phyloP scores from a whole-genome alignment of 305 asterid species.

The Rubia balearica region DNA sequence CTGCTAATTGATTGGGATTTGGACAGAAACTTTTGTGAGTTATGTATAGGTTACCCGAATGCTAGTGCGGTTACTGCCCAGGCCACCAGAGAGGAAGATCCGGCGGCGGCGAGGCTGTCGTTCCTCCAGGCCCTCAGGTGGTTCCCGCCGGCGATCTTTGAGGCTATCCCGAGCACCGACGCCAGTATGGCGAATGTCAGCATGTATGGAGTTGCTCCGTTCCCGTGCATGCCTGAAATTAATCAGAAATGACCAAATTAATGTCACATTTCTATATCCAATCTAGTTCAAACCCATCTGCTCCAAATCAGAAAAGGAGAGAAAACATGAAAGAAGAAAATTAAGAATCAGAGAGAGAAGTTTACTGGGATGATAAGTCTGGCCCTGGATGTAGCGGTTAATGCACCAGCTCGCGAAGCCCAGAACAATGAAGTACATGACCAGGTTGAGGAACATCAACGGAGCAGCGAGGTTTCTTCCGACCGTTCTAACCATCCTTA shows the following conservation, averaged over 20 bases:
- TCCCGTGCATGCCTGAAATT: constrained; percentile 53
- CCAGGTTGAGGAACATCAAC: constrained; percentile 54
- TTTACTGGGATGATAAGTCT: constrained; percentile 74
- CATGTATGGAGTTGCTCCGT: constrained; percentile 62
- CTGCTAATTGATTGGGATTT: no score
- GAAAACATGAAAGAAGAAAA: neutral
- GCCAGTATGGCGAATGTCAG: constrained; percentile 53
- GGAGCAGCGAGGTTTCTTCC: constrained; percentile 69
- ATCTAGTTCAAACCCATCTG: no score
- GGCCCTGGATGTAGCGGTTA: constrained; percentile 60
- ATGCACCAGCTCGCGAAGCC: constrained; percentile 84
- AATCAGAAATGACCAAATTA: neutral
- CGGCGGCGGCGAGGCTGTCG: constrained; percentile 76
- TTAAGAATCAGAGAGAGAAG: neutral
- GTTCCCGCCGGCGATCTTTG: constrained; percentile 56
- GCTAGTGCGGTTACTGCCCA: constrained; percentile 78
- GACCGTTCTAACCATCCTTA: constrained; percentile 56
- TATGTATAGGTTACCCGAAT: constrained; percentile 34
- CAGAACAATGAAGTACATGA: constrained; percentile 57
- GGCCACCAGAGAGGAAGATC: constrained; percentile 50
- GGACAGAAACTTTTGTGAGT: no score
- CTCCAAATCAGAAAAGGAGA: neutral
- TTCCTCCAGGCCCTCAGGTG: constrained; percentile 65
- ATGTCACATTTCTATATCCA: neutral
- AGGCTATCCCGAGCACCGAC: constrained; percentile 51